Evolutionary conservation across 139 green algal species (phyloP), one percentile per base, ranked within the genome.

Genomic region (Chlamydomonas sphaeroides): DNA sequence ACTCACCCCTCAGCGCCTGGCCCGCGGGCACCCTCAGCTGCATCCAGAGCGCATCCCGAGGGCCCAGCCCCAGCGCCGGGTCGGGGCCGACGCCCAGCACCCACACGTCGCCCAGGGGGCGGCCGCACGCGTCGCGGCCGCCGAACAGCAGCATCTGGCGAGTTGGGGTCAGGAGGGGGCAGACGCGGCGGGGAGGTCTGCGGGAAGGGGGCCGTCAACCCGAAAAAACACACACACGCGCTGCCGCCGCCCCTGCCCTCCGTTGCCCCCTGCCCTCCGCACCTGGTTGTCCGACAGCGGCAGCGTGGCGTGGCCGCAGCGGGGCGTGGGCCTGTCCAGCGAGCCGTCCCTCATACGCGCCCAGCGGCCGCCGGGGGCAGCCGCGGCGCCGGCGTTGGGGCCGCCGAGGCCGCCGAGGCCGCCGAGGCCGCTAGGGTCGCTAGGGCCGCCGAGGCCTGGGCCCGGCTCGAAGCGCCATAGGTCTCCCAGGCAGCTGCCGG

Each of bases 31-130:
- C 74, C 59, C 41, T 38, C 74, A 80, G 74, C 74, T 45, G 59
- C 74, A 80, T 32, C 74, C 74, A 80, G 59, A 71, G 1, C 30
- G 41, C 74, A 7, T 86, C 59, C 4, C 38, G 15, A 7, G 20
- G 20, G 7, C 41, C 23, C 20, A 85, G 67, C 26, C 53, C 66
- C 38, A 69, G 39, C 28, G 25, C 38, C 45, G 45, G 32, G 30
- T 85, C 79, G 33, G 79, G 79, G 3, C 79, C 79, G 28, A 85
- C 56, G 79, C 65, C 53, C 67, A 78, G 53, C 68, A 85, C 68
- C 79, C 79, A 85, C 39, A 69, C 66, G 79, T 85, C 79, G 30
- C 48, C 65, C 76, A 83, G 65, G 26, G 76, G 39, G 10, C 25
- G 32, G 15, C 65, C 76, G 2, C 28, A 10, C 39, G 3, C 38